Percentiles rank a stretch among this genome's conserved stretches.
These are phyloP conservation scores for Fusarium circinatum DNA, from an alignment of 2,329 filamentous ascomycete genomes.

Conservation along the genomic window DNA sequence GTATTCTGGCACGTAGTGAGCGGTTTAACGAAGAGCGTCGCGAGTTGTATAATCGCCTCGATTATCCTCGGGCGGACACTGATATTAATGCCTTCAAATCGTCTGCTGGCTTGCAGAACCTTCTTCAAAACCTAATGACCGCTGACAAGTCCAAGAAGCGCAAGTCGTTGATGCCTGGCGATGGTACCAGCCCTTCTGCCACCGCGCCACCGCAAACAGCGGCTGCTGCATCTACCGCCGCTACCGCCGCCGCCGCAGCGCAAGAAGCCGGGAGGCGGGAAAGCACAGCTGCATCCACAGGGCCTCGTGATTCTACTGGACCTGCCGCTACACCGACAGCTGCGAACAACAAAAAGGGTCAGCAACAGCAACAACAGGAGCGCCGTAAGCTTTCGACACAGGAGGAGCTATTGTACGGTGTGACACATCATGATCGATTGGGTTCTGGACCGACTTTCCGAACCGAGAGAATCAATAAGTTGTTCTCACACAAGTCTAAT, in stretches of 20 bases:
- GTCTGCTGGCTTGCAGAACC: slow-evolving; percentile 79
- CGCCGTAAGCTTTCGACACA: slow-evolving; percentile 77
- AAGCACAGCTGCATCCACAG: slow-evolving; percentile 61
- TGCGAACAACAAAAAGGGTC: slow-evolving; percentile 61
- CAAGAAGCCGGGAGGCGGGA: slow-evolving; percentile 59
- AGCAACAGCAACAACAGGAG: slow-evolving; percentile 53
- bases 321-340: slow-evolving; percentile 49
- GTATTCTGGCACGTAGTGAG: slow-evolving; percentile 88
- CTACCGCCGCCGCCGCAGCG: slow-evolving; percentile 42
- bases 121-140: slow-evolving; percentile 84
- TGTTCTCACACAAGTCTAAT: slow-evolving; percentile 79
- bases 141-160: slow-evolving; percentile 92
- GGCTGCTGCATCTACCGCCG: slow-evolving; percentile 23
- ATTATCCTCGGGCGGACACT: slow-evolving; percentile 77
- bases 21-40: slow-evolving; percentile 87
- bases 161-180: slow-evolving; percentile 73
- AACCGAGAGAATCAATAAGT: slow-evolving; percentile 82
- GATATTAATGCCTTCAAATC: slow-evolving; percentile 83
- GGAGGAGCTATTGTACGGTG: slow-evolving; percentile 83
- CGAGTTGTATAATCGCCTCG: slow-evolving; percentile 87
- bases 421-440: slow-evolving; percentile 86
- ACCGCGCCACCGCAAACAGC: slow-evolving; percentile 49
- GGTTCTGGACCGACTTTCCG: slow-evolving; percentile 90
- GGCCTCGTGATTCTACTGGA: slow-evolving; percentile 50
- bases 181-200: slow-evolving; percentile 60